A percentile compares a stretch with the other conserved stretches of the same genome.
phyloP scores from a whole-genome alignment of 306 rosid genomes.

The Ziziphus jujuba region DNA sequence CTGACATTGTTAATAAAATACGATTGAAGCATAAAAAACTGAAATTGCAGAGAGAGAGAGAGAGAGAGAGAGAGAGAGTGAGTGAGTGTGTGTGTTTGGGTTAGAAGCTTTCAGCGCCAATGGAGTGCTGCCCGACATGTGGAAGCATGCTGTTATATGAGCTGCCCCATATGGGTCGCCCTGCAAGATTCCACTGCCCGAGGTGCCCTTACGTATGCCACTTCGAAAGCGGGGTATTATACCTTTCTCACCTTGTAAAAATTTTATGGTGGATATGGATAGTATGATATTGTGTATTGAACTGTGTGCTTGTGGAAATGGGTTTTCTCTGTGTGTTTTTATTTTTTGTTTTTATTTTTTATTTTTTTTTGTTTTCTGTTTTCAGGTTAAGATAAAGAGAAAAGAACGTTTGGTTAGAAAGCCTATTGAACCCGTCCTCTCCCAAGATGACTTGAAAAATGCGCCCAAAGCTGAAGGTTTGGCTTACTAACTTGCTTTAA shows the following conservation, averaged over 20 bases:
- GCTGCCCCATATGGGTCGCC: conserved; percentile 42
- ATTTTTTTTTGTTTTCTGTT: no score
- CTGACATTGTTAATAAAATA: background rate
- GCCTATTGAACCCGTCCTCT: conserved; percentile 53
- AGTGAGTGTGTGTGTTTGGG: no score
- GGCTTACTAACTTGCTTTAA: conserved; percentile 4
- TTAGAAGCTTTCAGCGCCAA: conserved; percentile 17
- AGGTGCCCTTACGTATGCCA: conserved; percentile 63
- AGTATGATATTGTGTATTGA: background rate
- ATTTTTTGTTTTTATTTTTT: no score
- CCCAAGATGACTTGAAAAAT: conserved; percentile 49
- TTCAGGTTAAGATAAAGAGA: conserved; percentile 63
- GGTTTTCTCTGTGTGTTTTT: conserved; percentile 4
- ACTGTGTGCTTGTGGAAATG: background rate
- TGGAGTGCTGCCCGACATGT: conserved; percentile 76
- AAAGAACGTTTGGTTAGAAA: conserved; percentile 51
- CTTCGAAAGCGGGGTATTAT: conserved; percentile 38
- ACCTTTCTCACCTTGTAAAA: background rate
- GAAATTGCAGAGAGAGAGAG: background rate
- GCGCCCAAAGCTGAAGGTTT: conserved; percentile 64
- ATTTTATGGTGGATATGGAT: background rate
- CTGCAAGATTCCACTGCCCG: conserved; percentile 56
- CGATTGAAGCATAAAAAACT: background rate
- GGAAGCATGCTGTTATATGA: conserved; percentile 59
- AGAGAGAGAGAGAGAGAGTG: no score